phyloP scores from a whole-genome alignment of 2,329 filamentous ascomycete genomes.

The Hyphodiscus sp. region DNA sequence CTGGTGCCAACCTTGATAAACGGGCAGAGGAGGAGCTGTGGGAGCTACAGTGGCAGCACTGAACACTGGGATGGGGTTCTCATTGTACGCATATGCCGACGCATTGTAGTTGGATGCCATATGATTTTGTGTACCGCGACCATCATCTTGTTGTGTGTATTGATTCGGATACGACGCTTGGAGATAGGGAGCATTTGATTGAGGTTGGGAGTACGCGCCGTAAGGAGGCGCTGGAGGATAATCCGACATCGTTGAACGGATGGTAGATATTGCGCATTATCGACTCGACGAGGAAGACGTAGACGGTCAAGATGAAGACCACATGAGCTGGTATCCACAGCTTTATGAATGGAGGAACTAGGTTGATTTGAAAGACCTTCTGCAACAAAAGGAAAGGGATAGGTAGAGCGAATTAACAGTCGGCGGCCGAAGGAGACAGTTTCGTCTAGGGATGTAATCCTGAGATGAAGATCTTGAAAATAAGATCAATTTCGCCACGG shows the following conservation, averaged over 20 bases:
- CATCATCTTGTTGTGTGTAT: constrained; percentile 21
- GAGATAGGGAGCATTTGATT: constrained; percentile 22
- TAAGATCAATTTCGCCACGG: not conserved
- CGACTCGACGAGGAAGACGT: not conserved
- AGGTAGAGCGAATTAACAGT: not conserved
- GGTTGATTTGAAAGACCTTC: not conserved
- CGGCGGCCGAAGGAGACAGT: not conserved
- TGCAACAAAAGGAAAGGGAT: not conserved
- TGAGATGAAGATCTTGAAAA: not conserved
- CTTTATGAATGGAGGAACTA: not conserved
- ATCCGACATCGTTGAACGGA: constrained; percentile 36
- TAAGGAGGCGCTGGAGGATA: constrained; percentile 40
- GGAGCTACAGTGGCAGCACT: constrained; percentile 21
- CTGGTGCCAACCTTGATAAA: constrained; percentile 29
- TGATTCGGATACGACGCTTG: constrained; percentile 18
- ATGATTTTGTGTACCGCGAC: constrained; percentile 15
- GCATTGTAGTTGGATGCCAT: constrained; percentile 22
- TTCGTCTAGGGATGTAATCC: not conserved
- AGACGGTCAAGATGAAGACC: not conserved
- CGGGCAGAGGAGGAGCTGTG: constrained; percentile 25
- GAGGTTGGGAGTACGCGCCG: constrained; percentile 24
- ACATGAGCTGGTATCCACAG: not conserved
- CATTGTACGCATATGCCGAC: constrained; percentile 27
- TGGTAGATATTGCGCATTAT: constrained; percentile 15
- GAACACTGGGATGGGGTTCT: constrained; percentile 21